phyloP scores from a whole-genome alignment of 306 rosid genomes.

The Ammopiptanthus mongolicus region DNA sequence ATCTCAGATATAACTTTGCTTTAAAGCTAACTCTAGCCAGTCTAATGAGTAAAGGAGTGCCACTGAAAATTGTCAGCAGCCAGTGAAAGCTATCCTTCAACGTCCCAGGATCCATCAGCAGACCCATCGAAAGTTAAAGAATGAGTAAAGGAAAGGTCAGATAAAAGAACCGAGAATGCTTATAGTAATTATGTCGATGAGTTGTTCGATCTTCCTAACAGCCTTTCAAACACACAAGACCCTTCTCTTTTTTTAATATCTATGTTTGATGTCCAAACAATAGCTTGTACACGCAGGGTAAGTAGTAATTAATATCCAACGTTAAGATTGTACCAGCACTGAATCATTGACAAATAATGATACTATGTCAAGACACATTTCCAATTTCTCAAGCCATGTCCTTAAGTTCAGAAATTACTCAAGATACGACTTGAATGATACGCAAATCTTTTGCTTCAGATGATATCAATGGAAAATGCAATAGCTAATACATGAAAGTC shows the following conservation, averaged over 20 bases:
- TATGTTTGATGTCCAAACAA: neutral
- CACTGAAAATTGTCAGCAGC: neutral
- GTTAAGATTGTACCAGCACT: constrained; percentile 1
- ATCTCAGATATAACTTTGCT: neutral
- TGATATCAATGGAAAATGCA: constrained; percentile 7
- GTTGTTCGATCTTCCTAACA: neutral
- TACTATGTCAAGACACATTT: neutral
- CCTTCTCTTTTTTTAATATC: neutral
- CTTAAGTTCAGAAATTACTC: neutral
- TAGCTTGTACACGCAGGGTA: neutral
- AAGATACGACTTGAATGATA: neutral
- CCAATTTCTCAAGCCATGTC: constrained; percentile 3
- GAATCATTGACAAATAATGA: neutral
- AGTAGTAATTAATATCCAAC: neutral
- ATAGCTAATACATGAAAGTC: neutral
- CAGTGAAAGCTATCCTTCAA: constrained; percentile 10
- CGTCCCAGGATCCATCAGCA: neutral
- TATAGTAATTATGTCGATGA: neutral
- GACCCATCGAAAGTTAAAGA: neutral
- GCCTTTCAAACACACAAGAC: neutral
- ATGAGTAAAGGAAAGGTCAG: neutral
- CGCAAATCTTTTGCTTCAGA: neutral
- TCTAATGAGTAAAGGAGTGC: neutral
- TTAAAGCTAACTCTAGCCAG: constrained; percentile 12
- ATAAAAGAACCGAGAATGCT: neutral